These are phyloP conservation scores for Xylaria digitata DNA, from an alignment of 2,329 filamentous ascomycete species.

Conservation along the genomic window DNA sequence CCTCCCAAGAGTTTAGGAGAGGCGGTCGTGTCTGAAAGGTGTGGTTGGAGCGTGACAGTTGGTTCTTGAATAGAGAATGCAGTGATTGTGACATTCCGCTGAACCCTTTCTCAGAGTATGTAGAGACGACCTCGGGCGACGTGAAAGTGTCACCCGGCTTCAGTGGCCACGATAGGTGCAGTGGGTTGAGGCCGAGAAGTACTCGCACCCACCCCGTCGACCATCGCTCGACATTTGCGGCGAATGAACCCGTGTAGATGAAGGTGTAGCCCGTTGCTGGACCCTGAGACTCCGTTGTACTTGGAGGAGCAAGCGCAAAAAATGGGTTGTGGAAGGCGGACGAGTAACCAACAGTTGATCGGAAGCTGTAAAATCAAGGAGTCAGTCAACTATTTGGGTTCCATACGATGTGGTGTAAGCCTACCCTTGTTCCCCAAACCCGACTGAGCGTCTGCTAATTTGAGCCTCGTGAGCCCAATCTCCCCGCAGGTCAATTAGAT, in stretches of 20 bases:
- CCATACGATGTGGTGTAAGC: conserved; percentile 29
- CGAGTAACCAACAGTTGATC: conserved; percentile 70
- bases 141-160: conserved; percentile 66
- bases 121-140: conserved; percentile 71
- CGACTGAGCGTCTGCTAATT: conserved; percentile 64
- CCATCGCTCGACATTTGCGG: conserved; percentile 69
- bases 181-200: conserved; percentile 69
- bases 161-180: conserved; percentile 69
- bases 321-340: conserved; percentile 75
- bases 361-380: conserved; percentile 59
- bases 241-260: conserved; percentile 72
- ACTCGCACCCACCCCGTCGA: conserved; percentile 71
- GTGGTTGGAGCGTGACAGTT: conserved; percentile 65
- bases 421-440: conserved; percentile 67
- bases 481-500: conserved; percentile 71
- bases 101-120: conserved; percentile 69
- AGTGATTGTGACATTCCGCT: conserved; percentile 72
- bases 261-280: conserved; percentile 74
- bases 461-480: conserved; percentile 72
- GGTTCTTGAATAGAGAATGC: conserved; percentile 70
- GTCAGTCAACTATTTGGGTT: conserved; percentile 9
- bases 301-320: conserved; percentile 65
- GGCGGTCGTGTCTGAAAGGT: conserved; percentile 62
- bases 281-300: conserved; percentile 69
- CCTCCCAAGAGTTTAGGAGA: conserved; percentile 75